Conservation (phyloP, 2,329 filamentous ascomycete species). For the Phaeoacremonium minimum region DNA sequence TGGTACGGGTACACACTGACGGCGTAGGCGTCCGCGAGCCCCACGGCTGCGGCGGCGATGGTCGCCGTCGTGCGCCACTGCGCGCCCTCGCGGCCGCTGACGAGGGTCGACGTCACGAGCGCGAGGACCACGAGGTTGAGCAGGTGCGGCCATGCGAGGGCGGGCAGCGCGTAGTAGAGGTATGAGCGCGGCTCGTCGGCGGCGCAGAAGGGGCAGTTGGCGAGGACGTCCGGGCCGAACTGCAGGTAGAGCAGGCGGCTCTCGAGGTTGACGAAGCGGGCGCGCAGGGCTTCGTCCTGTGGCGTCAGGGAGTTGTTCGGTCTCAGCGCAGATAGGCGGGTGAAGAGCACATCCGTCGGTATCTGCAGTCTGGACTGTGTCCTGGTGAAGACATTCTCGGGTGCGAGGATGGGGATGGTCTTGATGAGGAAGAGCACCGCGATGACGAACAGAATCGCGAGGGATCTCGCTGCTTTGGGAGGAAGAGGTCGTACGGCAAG, state of each 20-base stretch:
- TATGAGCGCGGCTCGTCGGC: constrained; percentile 67
- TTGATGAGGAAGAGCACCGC: constrained; percentile 50
- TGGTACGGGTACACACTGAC: constrained; percentile 62
- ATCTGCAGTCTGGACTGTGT: constrained; percentile 83
- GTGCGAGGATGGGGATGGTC: constrained; percentile 61
- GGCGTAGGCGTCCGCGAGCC: constrained; percentile 61
- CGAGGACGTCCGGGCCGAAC: constrained; percentile 71
- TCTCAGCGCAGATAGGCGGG: constrained; percentile 60
- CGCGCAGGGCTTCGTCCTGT: constrained; percentile 60
- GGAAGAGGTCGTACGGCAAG: constrained; percentile 53
- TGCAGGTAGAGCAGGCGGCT: constrained; percentile 78
- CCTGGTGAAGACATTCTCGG: constrained; percentile 74
- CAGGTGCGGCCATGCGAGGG: constrained; percentile 72
- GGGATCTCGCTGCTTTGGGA: constrained; percentile 45
- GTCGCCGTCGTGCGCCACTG: constrained; percentile 71
- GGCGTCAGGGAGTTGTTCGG: constrained; percentile 41
- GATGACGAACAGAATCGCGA: constrained; percentile 45
- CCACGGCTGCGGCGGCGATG: constrained; percentile 54
- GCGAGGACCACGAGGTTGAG: constrained; percentile 70
- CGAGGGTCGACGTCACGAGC: constrained; percentile 63
- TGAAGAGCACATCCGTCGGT: constrained; percentile 79
- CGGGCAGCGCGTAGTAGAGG: constrained; percentile 75
- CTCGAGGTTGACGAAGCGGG: constrained; percentile 65
- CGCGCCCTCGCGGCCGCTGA: constrained; percentile 59
- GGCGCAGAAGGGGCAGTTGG: constrained; percentile 77